These are phyloP conservation scores for Daedaleopsis nitida DNA, from an alignment of 768 basidiomycete species.

Conservation along the genomic window DNA sequence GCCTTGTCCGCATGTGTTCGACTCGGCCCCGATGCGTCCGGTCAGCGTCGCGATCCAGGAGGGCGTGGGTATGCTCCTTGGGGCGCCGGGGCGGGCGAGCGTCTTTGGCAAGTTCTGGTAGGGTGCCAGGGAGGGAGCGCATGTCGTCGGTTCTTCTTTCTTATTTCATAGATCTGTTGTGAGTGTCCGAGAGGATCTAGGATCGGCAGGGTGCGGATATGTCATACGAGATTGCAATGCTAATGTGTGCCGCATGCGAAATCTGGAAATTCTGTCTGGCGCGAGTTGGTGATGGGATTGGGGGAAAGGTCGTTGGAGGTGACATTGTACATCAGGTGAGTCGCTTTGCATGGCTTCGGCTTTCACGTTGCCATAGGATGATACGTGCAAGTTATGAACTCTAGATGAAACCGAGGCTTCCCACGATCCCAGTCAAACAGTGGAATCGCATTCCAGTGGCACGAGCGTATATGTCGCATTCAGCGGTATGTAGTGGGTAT, in stretches of 20 bases:
- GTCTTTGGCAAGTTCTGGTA: constrained; percentile 69
- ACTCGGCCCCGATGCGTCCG: constrained; percentile 72
- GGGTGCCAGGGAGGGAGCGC: background rate
- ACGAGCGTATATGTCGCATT: no score
- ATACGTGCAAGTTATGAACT: no score
- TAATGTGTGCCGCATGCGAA: background rate
- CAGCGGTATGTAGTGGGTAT: no score
- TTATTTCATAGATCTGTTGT: background rate
- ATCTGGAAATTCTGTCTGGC: background rate
- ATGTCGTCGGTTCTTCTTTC: background rate
- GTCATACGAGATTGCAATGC: background rate
- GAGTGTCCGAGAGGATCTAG: background rate
- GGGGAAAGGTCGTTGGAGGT: background rate
- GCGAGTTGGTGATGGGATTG: background rate
- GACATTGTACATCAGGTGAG: background rate
- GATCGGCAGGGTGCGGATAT: background rate
- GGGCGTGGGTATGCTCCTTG: constrained; percentile 66
- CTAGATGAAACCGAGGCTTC: no score
- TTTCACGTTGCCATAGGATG: no score
- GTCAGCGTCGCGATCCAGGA: constrained; percentile 76
- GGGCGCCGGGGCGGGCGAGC: constrained; percentile 44
- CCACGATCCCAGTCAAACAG: no score
- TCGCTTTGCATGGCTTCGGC: no score
- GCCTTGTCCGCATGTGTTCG: constrained; percentile 79
- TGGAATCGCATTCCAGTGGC: no score